Evolutionary conservation across 371 early-diverging fungal species (phyloP), one percentile per base, ranked within the genome.

Genomic region (Entomophthora muscae): DNA sequence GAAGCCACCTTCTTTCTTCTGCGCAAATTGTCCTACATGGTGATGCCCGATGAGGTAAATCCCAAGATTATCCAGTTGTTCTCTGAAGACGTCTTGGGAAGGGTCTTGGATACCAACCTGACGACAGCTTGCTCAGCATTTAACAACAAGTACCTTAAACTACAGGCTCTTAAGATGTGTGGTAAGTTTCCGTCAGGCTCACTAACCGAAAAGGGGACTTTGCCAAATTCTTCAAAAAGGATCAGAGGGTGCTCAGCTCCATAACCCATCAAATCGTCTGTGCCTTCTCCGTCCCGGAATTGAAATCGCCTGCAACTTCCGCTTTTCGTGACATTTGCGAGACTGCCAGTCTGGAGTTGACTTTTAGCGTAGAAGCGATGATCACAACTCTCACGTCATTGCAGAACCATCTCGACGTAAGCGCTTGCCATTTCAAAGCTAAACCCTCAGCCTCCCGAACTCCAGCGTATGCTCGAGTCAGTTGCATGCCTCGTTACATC

Each of bases 281-380:
- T 17, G 42, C 42, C 42, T 42, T 42, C 42, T 42, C 42, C 17
- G 42, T 42, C 17, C 42, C 42, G 10, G 42, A 42, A 17, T 42
- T 42, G 42, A 42, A 42, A 42, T 5, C 42, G 42, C 42, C 56
- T 26, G 56, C 56, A 7, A 55, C 56, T 10, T 12, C 56, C 28
- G 22, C 56, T 26, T 55, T 55, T n/a, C 22, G 56, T 13, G 56
- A 55, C n/a, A 55, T 55, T 55, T 55, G 56, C n/a, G 28, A 55
- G 22, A 26, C 56, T 12, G 56, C 56, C 13, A 27, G 28, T 26
- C 22, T 27, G 10, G 56, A 55, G 28, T n/a, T 55, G n/a, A 24
- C 56, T 26, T 27, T 42, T 17, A 42, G 42, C 42, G 42, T 42
- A 5, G 42, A 42, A 42, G 17, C 42, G 10, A 42, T 42, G 42